phyloP scores from a whole-genome alignment of 352 stramenopile genomes.

The Phytophthora citrophthora region DNA sequence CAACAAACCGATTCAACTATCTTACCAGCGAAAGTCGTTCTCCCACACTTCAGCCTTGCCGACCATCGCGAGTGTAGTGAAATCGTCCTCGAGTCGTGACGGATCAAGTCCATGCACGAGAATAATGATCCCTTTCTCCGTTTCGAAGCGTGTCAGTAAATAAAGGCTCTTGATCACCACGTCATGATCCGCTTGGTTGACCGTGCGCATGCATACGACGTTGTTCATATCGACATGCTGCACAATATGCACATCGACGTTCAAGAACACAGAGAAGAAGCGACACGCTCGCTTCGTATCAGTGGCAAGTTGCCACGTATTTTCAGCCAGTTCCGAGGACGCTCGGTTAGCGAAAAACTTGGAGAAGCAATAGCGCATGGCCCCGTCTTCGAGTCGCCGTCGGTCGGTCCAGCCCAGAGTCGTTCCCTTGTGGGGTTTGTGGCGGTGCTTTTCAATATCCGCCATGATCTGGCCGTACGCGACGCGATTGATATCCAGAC shows the following conservation, averaged over 20 bases:
- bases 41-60: conserved; percentile 54
- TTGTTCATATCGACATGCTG: conserved; percentile 55
- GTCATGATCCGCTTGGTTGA: conserved; percentile 49
- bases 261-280: conserved; percentile 54
- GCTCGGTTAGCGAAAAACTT: conserved; percentile 46
- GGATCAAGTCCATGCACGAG: conserved; percentile 44
- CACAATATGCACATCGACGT: conserved; percentile 44
- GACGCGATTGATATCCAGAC: conserved; percentile 46
- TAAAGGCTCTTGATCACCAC: conserved; percentile 50
- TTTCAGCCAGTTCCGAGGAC: conserved; percentile 29
- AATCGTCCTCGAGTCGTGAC: conserved; percentile 44
- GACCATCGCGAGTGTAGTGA: conserved; percentile 39
- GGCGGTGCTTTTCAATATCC: conserved; percentile 44
- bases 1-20: background rate
- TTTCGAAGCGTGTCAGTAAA: conserved; percentile 56
- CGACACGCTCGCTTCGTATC: conserved; percentile 29
- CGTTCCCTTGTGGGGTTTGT: conserved; percentile 36
- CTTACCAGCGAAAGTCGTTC: conserved; percentile 48
- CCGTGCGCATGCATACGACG: conserved; percentile 43
- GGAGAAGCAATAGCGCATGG: conserved; percentile 49
- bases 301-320: conserved; percentile 41
- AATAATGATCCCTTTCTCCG: conserved; percentile 48
- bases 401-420: conserved; percentile 55
- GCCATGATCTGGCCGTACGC: conserved; percentile 43
- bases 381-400: conserved; percentile 28